A percentile compares a stretch with the other conserved stretches of the same genome.
These are phyloP conservation scores for Paxillus ammoniavirescens DNA, from an alignment of 768 basidiomycete genomes.

Conservation along the genomic window DNA sequence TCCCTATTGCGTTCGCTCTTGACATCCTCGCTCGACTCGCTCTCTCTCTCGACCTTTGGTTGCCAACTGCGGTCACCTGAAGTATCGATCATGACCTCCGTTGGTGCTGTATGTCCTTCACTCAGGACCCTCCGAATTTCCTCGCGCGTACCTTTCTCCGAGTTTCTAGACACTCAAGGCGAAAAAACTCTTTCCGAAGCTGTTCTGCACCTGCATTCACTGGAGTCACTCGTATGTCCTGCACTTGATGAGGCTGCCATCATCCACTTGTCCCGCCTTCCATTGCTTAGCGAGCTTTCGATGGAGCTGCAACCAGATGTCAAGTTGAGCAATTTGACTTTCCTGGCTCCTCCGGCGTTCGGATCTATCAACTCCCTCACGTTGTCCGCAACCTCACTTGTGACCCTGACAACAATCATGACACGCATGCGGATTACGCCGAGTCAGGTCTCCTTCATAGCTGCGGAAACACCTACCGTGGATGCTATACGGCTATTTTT, in stretches of 20 bases:
- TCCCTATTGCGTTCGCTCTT: constrained; percentile 20
- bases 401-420: constrained; percentile 18
- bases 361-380: constrained; percentile 10
- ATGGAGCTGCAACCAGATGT: constrained; percentile 15
- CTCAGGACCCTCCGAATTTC: constrained; percentile 13
- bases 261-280: constrained; percentile 23
- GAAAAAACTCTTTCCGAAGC: constrained; percentile 21
- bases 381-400: constrained; percentile 9
- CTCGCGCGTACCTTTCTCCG: neutral
- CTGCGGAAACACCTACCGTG: constrained; percentile 7
- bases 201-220: constrained; percentile 14
- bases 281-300: constrained; percentile 12
- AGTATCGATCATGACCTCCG: constrained; percentile 18
- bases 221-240: constrained; percentile 17
- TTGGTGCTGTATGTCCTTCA: constrained; percentile 19
- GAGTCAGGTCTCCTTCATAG: constrained; percentile 13
- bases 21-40: constrained; percentile 19
- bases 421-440: constrained; percentile 19
- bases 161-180: constrained; percentile 11
- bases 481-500: constrained; percentile 24
- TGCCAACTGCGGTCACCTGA: constrained; percentile 18
- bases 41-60: constrained; percentile 13
- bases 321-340: constrained; percentile 12
- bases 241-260: constrained; percentile 21
- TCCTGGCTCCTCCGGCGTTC: constrained; percentile 15